Conservation (phyloP, 2,329 filamentous ascomycete genomes). For the Xylaria multiplex region DNA sequence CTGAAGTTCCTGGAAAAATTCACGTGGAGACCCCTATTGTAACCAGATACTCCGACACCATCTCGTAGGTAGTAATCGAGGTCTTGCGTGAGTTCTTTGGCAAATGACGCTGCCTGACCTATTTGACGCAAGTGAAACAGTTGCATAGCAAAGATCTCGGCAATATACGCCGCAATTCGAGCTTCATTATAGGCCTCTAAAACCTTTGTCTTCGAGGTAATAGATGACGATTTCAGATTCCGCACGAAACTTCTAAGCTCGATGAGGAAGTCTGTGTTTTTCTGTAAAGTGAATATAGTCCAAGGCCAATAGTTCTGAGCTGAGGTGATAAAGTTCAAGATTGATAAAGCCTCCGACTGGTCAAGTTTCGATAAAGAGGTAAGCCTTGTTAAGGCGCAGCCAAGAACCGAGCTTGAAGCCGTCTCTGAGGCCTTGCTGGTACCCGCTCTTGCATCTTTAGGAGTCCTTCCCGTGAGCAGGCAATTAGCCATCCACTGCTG, state of each 20-base stretch:
- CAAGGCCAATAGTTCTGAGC: conserved; percentile 97
- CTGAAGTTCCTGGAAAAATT: conserved; percentile 89
- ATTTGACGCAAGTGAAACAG: conserved; percentile 85
- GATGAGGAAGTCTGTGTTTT: conserved; percentile 77
- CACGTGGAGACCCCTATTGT: conserved; percentile 86
- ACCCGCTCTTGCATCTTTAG: conserved; percentile 75
- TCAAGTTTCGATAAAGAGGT: conserved; percentile 71
- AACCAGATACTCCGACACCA: conserved; percentile 80
- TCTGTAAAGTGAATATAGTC: conserved; percentile 83
- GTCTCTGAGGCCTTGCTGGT: conserved; percentile 62
- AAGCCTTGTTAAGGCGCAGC: conserved; percentile 76
- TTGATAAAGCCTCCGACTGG: conserved; percentile 73
- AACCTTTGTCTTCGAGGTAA: conserved; percentile 65
- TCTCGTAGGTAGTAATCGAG: conserved; percentile 83
- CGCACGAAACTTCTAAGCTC: conserved; percentile 77
- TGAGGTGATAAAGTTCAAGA: conserved; percentile 86
- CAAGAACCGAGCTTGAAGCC: conserved; percentile 72
- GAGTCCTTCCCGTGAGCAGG: conserved; percentile 86
- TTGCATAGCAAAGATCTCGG: conserved; percentile 90
- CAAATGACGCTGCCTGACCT: conserved; percentile 71
- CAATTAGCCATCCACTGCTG: conserved; percentile 98
- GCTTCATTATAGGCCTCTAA: conserved; percentile 70
- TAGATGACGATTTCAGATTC: conserved; percentile 61
- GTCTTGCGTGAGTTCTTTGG: conserved; percentile 77
- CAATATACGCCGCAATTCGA: conserved; percentile 81